Percentiles rank a stretch among this genome's conserved stretches.
Conservation (phyloP, 1,284 basidiomycete species). For the Apiotrichum gamsii region DNA sequence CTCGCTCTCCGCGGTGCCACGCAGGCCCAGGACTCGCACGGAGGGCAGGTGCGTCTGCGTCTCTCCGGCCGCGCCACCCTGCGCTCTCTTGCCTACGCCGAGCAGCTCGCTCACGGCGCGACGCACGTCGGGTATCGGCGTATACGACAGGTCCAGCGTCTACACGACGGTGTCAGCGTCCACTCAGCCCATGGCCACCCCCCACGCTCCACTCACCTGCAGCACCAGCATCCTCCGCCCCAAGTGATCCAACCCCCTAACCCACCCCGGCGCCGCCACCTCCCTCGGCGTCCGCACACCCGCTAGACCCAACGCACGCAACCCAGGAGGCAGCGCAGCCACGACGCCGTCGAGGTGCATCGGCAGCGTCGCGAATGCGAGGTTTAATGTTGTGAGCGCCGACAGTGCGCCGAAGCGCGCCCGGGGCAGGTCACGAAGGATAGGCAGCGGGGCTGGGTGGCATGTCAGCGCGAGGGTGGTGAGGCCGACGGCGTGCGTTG, state of each 20-base stretch:
- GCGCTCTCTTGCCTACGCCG: not conserved
- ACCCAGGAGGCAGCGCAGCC: conserved; percentile 16
- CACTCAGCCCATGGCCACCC: not conserved
- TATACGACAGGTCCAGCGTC: conserved; percentile 32
- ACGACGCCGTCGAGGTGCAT: conserved; percentile 24
- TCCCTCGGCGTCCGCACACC: conserved; percentile 14
- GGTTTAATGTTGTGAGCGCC: conserved; percentile 31
- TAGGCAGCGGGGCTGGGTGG: conserved; percentile 22
- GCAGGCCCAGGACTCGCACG: conserved; percentile 18
- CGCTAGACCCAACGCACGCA: conserved; percentile 27
- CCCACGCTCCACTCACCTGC: conserved; percentile 16
- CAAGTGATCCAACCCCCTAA: conserved; percentile 16
- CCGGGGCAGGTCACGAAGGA: conserved; percentile 22
- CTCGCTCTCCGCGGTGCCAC: conserved; percentile 1
- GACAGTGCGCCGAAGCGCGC: conserved; percentile 1
- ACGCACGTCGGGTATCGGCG: conserved; percentile 2
- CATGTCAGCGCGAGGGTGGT: conserved; percentile 25
- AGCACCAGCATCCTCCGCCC: conserved; percentile 32
- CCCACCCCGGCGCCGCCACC: conserved; percentile 12
- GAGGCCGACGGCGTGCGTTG: conserved; percentile 7
- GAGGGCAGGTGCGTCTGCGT: conserved; percentile 20
- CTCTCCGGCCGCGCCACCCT: too few species aligned
- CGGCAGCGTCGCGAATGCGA: conserved; percentile 27
- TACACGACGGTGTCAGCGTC: conserved; percentile 1
- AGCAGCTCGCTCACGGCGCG: conserved; percentile 11